These are phyloP conservation scores for Candida tammaniensis DNA, from an alignment of 805 yeast genomes.

Conservation along the genomic window DNA sequence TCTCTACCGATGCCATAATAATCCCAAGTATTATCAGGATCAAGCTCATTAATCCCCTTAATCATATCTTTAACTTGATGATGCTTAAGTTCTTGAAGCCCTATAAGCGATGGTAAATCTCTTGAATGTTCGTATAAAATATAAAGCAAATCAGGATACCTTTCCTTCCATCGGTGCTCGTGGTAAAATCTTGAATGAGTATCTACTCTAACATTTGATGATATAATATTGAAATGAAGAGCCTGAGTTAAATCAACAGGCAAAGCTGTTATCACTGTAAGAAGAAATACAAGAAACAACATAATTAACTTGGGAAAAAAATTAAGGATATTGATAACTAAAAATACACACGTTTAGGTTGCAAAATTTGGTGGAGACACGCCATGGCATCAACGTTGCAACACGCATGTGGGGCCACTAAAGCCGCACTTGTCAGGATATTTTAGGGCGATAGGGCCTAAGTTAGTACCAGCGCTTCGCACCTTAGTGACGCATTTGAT, in stretches of 20 bases:
- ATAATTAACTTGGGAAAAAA: too few species aligned
- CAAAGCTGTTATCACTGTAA: too few species aligned
- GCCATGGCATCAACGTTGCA: too few species aligned
- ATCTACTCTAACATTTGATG: constrained; percentile 43
- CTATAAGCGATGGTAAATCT: constrained; percentile 30
- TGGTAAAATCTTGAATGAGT: constrained; percentile 24
- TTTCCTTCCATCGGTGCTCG: constrained; percentile 45
- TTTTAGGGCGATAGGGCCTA: too few species aligned
- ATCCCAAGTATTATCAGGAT: constrained; percentile 31
- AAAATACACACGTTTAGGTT: too few species aligned
- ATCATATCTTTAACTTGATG: constrained; percentile 37
- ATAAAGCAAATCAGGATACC: constrained; percentile 33
- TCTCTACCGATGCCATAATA: constrained; percentile 48
- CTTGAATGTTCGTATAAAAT: neutral
- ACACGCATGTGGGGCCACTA: too few species aligned
- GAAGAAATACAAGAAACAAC: too few species aligned
- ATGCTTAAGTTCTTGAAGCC: constrained; percentile 38
- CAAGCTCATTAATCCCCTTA: constrained; percentile 35
- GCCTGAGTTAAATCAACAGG: constrained; percentile 6
- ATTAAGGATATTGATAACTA: too few species aligned
- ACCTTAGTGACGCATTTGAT: too few species aligned
- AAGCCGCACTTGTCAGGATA: too few species aligned
- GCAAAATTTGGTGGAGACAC: too few species aligned
- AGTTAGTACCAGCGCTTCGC: too few species aligned
- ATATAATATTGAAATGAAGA: constrained; percentile 20